Evolutionary conservation across 2,329 filamentous ascomycete species (phyloP), one percentile per base, ranked within the genome.

Genomic region (Chaetomium globosum): DNA sequence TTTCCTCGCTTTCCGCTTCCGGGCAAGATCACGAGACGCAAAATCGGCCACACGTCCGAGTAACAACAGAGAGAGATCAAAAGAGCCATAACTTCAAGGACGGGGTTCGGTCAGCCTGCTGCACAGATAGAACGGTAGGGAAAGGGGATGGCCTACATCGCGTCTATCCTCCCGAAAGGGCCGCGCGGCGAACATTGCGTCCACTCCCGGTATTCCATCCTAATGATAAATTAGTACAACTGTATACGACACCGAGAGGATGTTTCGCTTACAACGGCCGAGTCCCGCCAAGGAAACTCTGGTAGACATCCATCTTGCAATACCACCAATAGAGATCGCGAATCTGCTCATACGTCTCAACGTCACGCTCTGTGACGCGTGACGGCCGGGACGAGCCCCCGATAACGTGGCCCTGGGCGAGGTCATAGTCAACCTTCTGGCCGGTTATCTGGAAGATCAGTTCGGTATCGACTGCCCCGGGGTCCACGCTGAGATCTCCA

Each of bases 281-380:
- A 51, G 94, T 93, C 9, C 92, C 94, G 70, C 93, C 95, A 28
- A 98, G 80, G 67, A 97, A 86, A 74, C 91, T 93, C 75, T 97
- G 94, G 71, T 94, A 96, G 9, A 91, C 87, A 75, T 98, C 95
- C 81, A 97, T 95, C 77, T 97, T 96, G 72, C 86, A 89, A 75
- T 93, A 97, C 91, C 93, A 97, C 93, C 94, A 99, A 74, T 90
- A 96, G 5, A 98, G 79, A 77, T 98, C 95, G 69, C 90, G 87
- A 48, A 95, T 82, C 19, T 90, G 89, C 72, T 95, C 90, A 73
- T 91, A 96, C 49, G 85, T 88, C 67, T 92, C 88, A 56, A 96
- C 83, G 67, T 98, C 93, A 67, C 80, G 82, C 43, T 83, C 79
- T 1, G 83, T 84, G 52, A 74, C 70, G 19, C 71, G 66, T 13